These are phyloP conservation scores for Biscogniauxia marginata DNA, from an alignment of 2,329 filamentous ascomycete species.

Conservation along the genomic window DNA sequence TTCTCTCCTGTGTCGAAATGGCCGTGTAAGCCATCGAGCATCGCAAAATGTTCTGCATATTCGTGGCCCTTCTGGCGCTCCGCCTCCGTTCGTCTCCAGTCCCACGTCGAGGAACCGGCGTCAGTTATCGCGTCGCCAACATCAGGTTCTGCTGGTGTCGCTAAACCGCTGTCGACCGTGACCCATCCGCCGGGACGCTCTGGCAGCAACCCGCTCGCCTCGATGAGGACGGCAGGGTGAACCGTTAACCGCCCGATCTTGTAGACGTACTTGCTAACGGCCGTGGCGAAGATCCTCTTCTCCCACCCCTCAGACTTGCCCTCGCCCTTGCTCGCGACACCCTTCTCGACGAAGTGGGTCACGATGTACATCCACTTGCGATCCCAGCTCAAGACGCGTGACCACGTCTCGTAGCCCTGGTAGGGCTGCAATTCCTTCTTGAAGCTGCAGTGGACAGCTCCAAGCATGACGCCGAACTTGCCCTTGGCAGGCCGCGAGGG, in stretches of 20 bases:
- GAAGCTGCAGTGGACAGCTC: constrained; percentile 72
- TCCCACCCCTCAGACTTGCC: constrained; percentile 47
- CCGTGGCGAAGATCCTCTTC: constrained; percentile 68
- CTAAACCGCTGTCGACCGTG: constrained; percentile 36
- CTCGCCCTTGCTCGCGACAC: constrained; percentile 45
- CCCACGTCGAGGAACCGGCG: constrained; percentile 46
- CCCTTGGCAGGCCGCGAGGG: constrained; percentile 47
- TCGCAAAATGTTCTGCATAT: constrained; percentile 54
- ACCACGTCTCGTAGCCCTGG: constrained; percentile 71
- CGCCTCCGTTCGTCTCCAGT: constrained; percentile 58
- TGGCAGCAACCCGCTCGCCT: constrained; percentile 72
- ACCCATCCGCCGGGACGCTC: constrained; percentile 66
- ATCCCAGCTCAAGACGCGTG: constrained; percentile 70
- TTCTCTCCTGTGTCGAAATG: constrained; percentile 53
- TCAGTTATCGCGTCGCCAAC: constrained; percentile 39
- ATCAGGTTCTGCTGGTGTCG: constrained; percentile 14
- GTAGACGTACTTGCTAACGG: constrained; percentile 77
- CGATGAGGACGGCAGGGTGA: constrained; percentile 73
- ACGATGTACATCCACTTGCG: constrained; percentile 79
- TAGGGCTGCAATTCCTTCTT: constrained; percentile 70
- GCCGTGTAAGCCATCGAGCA: constrained; percentile 52
- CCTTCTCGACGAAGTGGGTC: constrained; percentile 68
- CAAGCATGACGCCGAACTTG: constrained; percentile 63
- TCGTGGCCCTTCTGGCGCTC: constrained; percentile 55
- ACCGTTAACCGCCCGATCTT: constrained; percentile 82